Conservation (phyloP, 2,329 filamentous ascomycete genomes). For the Teratosphaeria zuluensis region DNA sequence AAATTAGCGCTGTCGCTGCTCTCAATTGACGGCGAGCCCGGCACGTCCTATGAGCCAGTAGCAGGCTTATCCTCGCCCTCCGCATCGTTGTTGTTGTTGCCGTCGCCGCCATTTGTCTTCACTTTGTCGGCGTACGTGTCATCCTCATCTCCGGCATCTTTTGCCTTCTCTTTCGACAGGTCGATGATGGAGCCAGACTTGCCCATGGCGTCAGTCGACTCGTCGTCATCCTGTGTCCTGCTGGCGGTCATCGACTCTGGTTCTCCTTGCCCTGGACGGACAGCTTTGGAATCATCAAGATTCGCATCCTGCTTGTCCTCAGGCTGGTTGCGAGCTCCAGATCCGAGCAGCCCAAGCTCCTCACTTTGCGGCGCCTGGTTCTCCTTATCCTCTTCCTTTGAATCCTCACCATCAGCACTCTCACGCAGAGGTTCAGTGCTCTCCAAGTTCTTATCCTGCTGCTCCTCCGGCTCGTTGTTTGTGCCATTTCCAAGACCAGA, state of each 20-base stretch:
- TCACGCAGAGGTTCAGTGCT: conserved; percentile 11
- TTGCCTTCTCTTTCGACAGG: conserved; percentile 13
- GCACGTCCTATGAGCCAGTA: neutral
- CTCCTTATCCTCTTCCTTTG: conserved; percentile 1
- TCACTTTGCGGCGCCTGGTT: neutral
- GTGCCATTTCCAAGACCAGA: neutral
- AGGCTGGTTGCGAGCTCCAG: neutral
- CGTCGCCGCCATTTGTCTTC: neutral
- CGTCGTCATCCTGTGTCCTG: conserved; percentile 3
- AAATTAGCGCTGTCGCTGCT: neutral
- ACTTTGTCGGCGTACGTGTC: neutral
- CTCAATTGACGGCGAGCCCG: neutral
- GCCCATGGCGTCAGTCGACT: conserved; percentile 22
- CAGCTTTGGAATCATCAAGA: neutral
- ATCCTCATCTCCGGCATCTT: conserved; percentile 5
- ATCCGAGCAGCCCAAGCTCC: neutral
- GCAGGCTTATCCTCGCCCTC: neutral
- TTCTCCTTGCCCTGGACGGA: neutral
- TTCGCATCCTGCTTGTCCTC: neutral
- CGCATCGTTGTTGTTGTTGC: neutral
- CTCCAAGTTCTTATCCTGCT: conserved; percentile 18
- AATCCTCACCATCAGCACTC: conserved; percentile 4
- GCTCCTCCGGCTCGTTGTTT: conserved; percentile 10
- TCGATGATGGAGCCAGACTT: conserved; percentile 19
- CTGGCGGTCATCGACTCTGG: neutral